Base-by-base conservation (phyloP, 2,329 filamentous ascomycete genomes). In the Gliomastix tumulicola region DNA sequence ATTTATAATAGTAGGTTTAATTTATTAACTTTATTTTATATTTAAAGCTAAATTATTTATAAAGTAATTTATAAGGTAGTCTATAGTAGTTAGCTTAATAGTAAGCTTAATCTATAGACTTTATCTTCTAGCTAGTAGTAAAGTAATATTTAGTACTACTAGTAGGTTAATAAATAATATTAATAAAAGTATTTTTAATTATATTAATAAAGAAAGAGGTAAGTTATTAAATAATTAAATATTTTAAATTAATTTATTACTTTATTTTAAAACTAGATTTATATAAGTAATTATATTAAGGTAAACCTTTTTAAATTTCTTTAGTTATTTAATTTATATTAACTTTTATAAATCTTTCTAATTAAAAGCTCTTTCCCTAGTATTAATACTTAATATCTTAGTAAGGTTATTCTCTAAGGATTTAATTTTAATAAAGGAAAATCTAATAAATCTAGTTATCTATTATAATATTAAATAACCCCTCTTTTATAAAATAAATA, bases 1-100 rank as follows among this genome's bases (percentile, higher is more conserved):
- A 23, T 28, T 34, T 37, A 25, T 33, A 32, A 27, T 34, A 21
- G 30, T 34, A n/a, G n/a, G n/a, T n/a, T n/a, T n/a, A n/a, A n/a
- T n/a, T n/a, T 22, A 21, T 12, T 32, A 18, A 35, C 10, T 13
- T 28, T 7, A n/a, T 37, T n/a, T 22, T 34, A 30, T 35, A 30
- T 3, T 20, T 21, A 21, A 35, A 34, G 32, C n/a, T n/a, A n/a
- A n/a, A n/a, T n/a, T n/a, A n/a, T n/a, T n/a, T n/a, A n/a, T n/a
- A n/a, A n/a, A n/a, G n/a, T n/a, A n/a, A n/a, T n/a, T 25, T 25
- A 25, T 25, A 25, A 25, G 9, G n/a, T 9, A 9, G 9, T 9
- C n/a, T 9, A 9, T 25, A 9, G n/a, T 25, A 25, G 22, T 25
- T 9, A 25, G n/a, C 9, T 9, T 9, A 25, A 25, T 25, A 25